phyloP scores from a whole-genome alignment of 2,329 filamentous ascomycete genomes.

The Neophaeococcomyces mojaviensis region DNA sequence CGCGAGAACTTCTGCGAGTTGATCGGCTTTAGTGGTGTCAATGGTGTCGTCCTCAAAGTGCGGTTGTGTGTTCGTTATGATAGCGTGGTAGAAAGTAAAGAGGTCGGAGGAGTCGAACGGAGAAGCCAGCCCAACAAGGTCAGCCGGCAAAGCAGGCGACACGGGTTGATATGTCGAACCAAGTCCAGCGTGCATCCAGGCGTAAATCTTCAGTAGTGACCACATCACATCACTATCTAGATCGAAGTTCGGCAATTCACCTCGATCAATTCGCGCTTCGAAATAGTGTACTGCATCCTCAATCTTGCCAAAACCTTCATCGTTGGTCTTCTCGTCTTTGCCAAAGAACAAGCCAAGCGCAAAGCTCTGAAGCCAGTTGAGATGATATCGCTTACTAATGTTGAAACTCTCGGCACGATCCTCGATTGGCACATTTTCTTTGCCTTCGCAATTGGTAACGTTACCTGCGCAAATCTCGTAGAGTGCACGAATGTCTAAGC shows the following conservation, averaged over 20 bases:
- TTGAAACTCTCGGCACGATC: conserved; percentile 73
- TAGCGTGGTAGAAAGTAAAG: conserved; percentile 74
- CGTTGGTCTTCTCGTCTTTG: conserved; percentile 47
- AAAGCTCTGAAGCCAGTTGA: conserved; percentile 92
- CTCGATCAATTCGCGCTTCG: conserved; percentile 62
- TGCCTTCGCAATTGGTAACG: conserved; percentile 72
- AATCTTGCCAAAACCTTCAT: conserved; percentile 48
- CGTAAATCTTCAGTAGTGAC: conserved; percentile 76
- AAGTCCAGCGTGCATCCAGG: conserved; percentile 34
- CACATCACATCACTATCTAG: conserved; percentile 65
- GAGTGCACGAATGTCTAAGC: conserved; percentile 71
- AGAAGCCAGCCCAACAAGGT: conserved; percentile 69
- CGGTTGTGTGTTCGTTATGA: conserved; percentile 32
- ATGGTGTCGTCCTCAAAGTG: conserved; percentile 45
- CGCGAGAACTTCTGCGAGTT: conserved; percentile 56
- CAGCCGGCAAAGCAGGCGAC: conserved; percentile 52
- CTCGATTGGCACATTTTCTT: conserved; percentile 54
- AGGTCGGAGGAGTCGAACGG: conserved; percentile 67
- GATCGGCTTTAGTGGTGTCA: conserved; percentile 56
- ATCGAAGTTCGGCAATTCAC: conserved; percentile 54
- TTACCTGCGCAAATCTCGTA: conserved; percentile 88
- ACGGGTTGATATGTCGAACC: conserved; percentile 20
- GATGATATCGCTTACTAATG: conserved; percentile 72
- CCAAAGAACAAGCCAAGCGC: conserved; percentile 87
- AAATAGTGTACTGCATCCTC: conserved; percentile 67